Conservation (phyloP, 345 rosid genomes). For the Psidium guajava region DNA sequence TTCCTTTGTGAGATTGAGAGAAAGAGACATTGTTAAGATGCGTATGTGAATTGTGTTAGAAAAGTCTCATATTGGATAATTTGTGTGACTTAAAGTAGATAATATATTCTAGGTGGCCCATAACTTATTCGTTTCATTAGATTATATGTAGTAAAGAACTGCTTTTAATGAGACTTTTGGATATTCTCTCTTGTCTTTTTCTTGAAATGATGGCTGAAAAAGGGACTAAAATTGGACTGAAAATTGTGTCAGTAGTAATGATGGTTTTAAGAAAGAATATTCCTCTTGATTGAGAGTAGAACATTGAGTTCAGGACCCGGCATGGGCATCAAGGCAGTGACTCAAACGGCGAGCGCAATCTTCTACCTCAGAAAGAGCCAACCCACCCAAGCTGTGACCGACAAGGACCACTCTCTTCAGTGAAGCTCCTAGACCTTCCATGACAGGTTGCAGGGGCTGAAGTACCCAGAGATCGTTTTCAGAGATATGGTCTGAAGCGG, state of each 20-base stretch:
- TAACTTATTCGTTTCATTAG: no score
- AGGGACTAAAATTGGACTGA: neutral
- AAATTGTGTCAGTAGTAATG: neutral
- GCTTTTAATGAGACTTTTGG: slow-evolving; percentile 5
- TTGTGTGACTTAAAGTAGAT: no score
- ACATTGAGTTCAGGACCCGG: slow-evolving; percentile 22
- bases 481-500: neutral
- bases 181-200: neutral
- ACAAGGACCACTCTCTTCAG: slow-evolving; percentile 18
- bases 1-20: no score
- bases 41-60: no score
- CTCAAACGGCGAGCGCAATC: slow-evolving; percentile 9
- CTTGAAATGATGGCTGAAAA: neutral
- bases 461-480: slow-evolving; percentile 11
- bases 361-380: slow-evolving; percentile 18
- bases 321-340: slow-evolving; percentile 25
- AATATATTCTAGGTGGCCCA: no score
- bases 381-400: slow-evolving; percentile 24
- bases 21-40: no score
- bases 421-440: neutral
- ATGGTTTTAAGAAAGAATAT: neutral
- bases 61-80: no score
- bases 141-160: slow-evolving; percentile 9
- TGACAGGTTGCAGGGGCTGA: slow-evolving; percentile 1
- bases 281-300: slow-evolving; percentile 20